phyloP scores from a whole-genome alignment of 1,139 yeast species.

The Kodamaea fungicola region DNA sequence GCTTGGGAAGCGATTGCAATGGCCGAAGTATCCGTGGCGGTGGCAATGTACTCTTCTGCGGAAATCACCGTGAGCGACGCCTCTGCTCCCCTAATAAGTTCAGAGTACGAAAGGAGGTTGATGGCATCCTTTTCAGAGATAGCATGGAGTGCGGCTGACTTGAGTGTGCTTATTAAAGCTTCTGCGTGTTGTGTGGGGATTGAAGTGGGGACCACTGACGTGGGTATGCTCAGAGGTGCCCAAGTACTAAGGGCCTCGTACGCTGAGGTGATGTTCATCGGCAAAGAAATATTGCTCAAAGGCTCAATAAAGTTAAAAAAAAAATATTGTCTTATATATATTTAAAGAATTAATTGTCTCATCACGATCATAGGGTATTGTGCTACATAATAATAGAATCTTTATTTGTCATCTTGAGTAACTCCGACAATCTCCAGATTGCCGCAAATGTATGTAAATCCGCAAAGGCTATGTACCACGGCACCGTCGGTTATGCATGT shows the following conservation, averaged over 20 bases:
- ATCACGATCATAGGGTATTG: too few relatives aligned
- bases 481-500: too few relatives aligned
- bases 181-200: slow-evolving; percentile 20
- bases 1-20: slow-evolving; percentile 30
- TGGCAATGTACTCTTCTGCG: slow-evolving; percentile 35
- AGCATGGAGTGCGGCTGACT: slow-evolving; percentile 14
- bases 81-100: slow-evolving; percentile 32
- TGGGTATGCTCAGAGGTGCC: slow-evolving; percentile 23
- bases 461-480: too few relatives aligned
- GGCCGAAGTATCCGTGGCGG: slow-evolving; percentile 31
- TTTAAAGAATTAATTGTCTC: too few relatives aligned
- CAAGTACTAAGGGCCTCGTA: slow-evolving; percentile 10
- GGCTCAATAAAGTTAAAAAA: too few relatives aligned
- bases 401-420: too few relatives aligned
- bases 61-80: slow-evolving; percentile 35
- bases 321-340: too few relatives aligned
- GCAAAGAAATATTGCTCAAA: too few relatives aligned
- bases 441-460: too few relatives aligned
- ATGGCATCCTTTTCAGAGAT: slow-evolving; percentile 9
- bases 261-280: too few relatives aligned
- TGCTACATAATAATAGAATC: too few relatives aligned
- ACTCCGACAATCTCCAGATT: too few relatives aligned
- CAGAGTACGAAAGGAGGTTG: slow-evolving; percentile 17
- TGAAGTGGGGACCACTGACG: slow-evolving; percentile 16
- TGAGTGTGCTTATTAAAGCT: slow-evolving; percentile 14